These are phyloP conservation scores for Omphalotus guepiniiformis DNA, from an alignment of 768 basidiomycete species.

Conservation along the genomic window DNA sequence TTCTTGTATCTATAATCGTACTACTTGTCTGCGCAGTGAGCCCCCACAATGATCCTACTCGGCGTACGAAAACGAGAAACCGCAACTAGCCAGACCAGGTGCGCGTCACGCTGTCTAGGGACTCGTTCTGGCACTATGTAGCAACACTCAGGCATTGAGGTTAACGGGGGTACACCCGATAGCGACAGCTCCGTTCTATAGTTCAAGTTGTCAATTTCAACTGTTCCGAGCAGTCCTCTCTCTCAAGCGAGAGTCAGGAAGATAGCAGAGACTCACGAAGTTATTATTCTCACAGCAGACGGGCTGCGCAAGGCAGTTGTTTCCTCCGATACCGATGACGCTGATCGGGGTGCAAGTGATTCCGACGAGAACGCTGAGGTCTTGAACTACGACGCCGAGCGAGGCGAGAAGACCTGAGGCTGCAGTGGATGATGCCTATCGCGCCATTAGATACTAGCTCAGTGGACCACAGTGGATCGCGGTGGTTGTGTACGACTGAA, in stretches of 20 bases:
- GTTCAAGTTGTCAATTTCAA: background rate
- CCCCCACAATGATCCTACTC: too few species aligned
- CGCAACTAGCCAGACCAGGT: too few species aligned
- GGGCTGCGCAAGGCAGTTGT: background rate
- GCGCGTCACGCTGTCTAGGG: too few species aligned
- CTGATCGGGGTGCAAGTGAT: conserved; percentile 7
- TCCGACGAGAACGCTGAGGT: conserved; percentile 2
- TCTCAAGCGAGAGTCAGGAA: too few species aligned
- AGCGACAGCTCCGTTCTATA: background rate
- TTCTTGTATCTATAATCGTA: too few species aligned
- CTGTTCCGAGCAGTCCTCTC: too few species aligned
- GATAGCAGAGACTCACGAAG: background rate
- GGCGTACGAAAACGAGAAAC: too few species aligned
- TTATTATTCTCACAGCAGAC: conserved; percentile 3
- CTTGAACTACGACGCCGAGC: conserved; percentile 8
- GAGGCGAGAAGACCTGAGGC: background rate
- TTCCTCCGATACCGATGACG: conserved; percentile 3
- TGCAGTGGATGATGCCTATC: background rate
- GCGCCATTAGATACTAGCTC: background rate
- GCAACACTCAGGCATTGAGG: too few species aligned
- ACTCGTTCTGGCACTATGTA: too few species aligned
- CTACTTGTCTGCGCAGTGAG: too few species aligned
- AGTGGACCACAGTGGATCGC: background rate
- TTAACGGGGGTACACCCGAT: background rate
- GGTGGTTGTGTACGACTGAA: too few species aligned